phyloP scores from a whole-genome alignment of 176 grass and related monocot genomes.

The Dendrocalamus sinicus region DNA sequence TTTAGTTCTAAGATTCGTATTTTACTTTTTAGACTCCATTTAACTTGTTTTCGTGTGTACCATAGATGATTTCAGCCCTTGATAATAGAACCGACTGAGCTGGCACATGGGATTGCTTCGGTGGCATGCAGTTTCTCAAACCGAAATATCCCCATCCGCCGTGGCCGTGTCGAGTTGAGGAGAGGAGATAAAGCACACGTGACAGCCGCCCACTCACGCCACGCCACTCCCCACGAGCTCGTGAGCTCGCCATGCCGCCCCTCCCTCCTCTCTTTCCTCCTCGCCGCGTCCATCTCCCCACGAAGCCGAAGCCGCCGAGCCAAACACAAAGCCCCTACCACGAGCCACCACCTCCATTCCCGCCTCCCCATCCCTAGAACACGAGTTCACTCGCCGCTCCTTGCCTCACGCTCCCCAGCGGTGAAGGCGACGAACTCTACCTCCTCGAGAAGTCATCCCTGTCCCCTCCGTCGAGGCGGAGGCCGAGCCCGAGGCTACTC shows the following conservation, averaged over 20 bases:
- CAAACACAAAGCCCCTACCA: background rate
- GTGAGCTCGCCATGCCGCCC: conserved; percentile 31
- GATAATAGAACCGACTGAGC: too few species aligned
- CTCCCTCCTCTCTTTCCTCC: conserved; percentile 51
- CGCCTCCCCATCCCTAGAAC: conserved; percentile 3
- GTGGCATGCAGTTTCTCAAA: too few species aligned
- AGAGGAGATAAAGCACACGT: conserved; percentile 24
- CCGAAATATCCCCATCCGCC: too few species aligned
- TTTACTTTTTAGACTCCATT: too few species aligned
- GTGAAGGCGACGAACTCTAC: conserved; percentile 51
- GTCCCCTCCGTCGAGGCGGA: background rate
- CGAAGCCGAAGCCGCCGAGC: background rate
- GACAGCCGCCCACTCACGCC: conserved; percentile 8
- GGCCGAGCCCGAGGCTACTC: background rate
- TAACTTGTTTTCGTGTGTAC: too few species aligned
- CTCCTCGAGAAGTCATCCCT: conserved; percentile 74
- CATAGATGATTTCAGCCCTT: too few species aligned
- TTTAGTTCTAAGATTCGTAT: too few species aligned
- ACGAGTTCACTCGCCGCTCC: background rate
- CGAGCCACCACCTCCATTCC: conserved; percentile 3
- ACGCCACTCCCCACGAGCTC: background rate
- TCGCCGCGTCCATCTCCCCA: conserved; percentile 34
- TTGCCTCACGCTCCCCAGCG: background rate
- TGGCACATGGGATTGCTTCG: too few species aligned
- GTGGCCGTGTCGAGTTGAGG: too few species aligned